Evolutionary conservation across 305 asterid species (phyloP).

Genomic region (Fraxinus sp.): DNA sequence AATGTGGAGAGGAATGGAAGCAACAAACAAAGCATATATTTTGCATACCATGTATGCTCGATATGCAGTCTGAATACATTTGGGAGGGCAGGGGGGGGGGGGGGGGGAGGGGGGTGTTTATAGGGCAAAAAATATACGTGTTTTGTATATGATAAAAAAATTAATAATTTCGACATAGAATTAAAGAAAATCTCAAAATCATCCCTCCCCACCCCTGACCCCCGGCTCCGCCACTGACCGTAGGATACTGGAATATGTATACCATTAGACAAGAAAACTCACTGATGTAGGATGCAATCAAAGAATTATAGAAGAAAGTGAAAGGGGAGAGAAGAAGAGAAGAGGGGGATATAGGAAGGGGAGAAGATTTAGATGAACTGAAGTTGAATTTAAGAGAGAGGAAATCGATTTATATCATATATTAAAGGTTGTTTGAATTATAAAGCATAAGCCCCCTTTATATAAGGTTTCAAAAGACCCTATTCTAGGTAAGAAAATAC

Average conservation of each 20-base stretch:
- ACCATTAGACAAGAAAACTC: neutral
- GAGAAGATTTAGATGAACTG: neutral
- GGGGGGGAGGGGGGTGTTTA: neutral
- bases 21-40: neutral
- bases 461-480: neutral
- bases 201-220: neutral
- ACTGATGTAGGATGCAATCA: no score
- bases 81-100: no score
- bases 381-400: neutral
- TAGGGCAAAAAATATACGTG: neutral
- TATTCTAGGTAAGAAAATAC: neutral
- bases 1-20: neutral
- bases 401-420: neutral
- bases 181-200: neutral
- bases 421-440: no score
- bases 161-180: neutral
- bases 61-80: conserved; percentile 82
- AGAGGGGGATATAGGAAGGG: neutral
- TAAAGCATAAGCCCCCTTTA: no score
- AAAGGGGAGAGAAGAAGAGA: no score
- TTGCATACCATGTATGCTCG: conserved; percentile 65
- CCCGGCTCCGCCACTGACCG: neutral
- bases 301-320: no score
- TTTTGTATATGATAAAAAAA: no score
- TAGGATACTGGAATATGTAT: neutral